Evolutionary conservation across 2,329 filamentous ascomycete genomes (phyloP), one percentile per base, ranked within the genome.

Genomic region (Ustulina deusta): DNA sequence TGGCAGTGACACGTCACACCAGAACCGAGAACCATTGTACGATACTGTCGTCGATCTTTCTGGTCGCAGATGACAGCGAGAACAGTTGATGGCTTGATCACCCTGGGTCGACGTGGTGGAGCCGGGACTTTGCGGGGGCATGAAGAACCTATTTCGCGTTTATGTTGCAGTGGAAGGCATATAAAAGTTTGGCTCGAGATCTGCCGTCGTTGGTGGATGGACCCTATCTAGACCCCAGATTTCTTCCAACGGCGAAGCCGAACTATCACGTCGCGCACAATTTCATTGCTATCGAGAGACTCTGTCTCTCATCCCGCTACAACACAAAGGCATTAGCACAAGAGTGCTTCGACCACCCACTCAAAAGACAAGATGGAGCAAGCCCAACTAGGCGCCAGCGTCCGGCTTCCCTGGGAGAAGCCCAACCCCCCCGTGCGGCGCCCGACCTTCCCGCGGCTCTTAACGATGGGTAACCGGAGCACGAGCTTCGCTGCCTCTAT

Each of bases 391-490:
- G 51, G 51, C 20, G 20, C n/a, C 10, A 55, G 51, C 32, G n/a
- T 55, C 20, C 51, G 51, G 34, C 51, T 55, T 2, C 51, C 51
- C 11, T 55, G 51, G 51, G 51, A 55, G 51, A 55, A 17, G 51
- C 51, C 51, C 3, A 55, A 55, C 32, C 32, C 51, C 6, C 51
- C 51, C 4, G 34, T 38, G 51, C 51, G 51, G n/a, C 51, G 51
- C 9, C 51, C 51, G 20, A 55, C 32, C 34, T 55, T 55, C 13
- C 7, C n/a, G 34, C 51, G 51, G 32, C 51, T 34, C 51, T 55
- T 55, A 10, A 55, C 51, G 20, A 13, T 55, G 51, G 51, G 51
- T 11, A 25, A 15, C 20, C 9, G 51, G 32, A 38, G 15, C 34
- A n/a, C 34, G 1, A 55, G 51, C 34, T 13, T 54, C 5, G 15